A percentile compares a stretch with the other conserved stretches of the same genome.
Evolutionary conservation across 164 flowering plant species (phyloP).

Genomic region (Umbellularia californica): DNA sequence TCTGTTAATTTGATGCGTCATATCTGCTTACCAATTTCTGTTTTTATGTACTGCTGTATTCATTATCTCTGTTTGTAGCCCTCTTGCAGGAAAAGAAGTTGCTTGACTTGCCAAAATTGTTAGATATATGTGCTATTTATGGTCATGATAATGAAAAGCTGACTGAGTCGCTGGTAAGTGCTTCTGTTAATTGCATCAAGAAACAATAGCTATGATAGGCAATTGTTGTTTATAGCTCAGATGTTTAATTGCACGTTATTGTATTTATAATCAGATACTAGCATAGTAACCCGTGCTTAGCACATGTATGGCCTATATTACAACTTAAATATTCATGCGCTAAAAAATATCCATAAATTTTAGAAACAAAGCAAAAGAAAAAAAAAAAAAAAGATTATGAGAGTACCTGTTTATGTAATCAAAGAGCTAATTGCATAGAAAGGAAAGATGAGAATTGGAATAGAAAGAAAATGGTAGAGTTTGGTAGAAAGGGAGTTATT

Average conservation of each 20-base stretch:
- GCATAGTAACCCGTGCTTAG: no score
- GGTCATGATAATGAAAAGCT: slow-evolving; percentile 85
- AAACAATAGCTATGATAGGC: no score
- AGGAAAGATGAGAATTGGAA: no score
- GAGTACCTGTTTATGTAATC: no score
- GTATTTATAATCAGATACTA: neutral
- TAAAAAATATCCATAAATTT: no score
- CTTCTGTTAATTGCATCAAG: neutral
- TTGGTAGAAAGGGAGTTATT: no score
- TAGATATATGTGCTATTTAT: slow-evolving; percentile 94
- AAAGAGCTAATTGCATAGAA: no score
- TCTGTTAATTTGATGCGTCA: neutral
- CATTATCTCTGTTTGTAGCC: slow-evolving; percentile 50
- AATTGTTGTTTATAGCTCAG: neutral
- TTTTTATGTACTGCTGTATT: slow-evolving; percentile 18
- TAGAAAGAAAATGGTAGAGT: no score
- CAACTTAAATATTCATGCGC: no score
- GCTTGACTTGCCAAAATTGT: slow-evolving; percentile 83
- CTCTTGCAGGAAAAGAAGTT: slow-evolving; percentile 89
- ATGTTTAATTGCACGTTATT: neutral
- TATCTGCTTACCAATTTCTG: neutral
- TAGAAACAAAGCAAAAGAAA: no score
- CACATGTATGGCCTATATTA: no score
- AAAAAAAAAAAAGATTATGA: no score
- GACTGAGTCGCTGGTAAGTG: slow-evolving; percentile 60